phyloP scores from a whole-genome alignment of 306 rosid species.

The Glycyrrhiza uralensis region DNA sequence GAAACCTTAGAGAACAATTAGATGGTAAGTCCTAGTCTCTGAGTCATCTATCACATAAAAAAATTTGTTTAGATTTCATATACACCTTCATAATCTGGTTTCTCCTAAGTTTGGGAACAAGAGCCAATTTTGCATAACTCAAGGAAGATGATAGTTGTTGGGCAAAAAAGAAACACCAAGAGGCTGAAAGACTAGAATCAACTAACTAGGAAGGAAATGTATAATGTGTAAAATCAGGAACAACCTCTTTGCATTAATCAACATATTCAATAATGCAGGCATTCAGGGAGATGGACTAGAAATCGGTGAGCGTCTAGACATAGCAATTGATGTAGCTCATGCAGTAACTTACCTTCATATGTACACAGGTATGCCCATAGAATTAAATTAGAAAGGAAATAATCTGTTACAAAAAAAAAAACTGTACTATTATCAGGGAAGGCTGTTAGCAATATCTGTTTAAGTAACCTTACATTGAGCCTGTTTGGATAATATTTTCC shows the following conservation, averaged over 20 bases:
- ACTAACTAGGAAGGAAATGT: neutral
- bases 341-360: constrained; percentile 93
- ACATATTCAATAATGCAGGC: constrained; percentile 44
- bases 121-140: neutral
- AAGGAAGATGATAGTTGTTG: neutral
- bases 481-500: too few species aligned
- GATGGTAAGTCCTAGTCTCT: constrained; percentile 57
- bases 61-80: neutral
- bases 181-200: neutral
- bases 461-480: neutral
- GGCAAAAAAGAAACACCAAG: neutral
- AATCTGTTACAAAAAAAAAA: neutral
- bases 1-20: constrained; percentile 84
- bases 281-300: constrained; percentile 66
- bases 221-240: neutral
- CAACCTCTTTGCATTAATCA: neutral
- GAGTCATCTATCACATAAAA: neutral
- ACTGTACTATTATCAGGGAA: neutral
- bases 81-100: neutral
- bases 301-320: constrained; percentile 75
- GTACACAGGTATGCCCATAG: constrained; percentile 63
- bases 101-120: neutral
- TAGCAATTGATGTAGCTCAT: constrained; percentile 95
- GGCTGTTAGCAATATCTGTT: neutral
- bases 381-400: neutral